Base-by-base conservation (phyloP, 2,329 filamentous ascomycete genomes). In the Drechslerella coelobrocha region DNA sequence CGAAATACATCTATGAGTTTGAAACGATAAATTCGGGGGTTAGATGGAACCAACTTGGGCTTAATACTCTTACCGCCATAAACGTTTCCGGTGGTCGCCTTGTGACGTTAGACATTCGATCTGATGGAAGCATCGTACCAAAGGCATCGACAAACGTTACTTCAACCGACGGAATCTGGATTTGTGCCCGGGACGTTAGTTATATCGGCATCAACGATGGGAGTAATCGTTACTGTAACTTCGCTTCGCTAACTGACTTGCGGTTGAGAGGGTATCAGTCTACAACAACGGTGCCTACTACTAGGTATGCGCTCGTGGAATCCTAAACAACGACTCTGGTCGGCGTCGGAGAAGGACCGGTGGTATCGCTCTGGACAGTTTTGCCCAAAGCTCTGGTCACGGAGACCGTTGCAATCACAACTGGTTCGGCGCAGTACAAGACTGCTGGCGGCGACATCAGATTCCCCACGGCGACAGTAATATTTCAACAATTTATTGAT, bases 381-480 rank as follows among this genome's bases (percentile, higher is more conserved):
- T 21, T 54, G n/a, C 21, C 51, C 1, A 9, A 21, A 41, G 51
- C 2, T 23, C 19, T 54, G 23, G 27, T 2, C 2, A 54, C 51
- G 2, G 51, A 23, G 9, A 54, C 51, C 1, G 9, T 39, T 9
- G 1, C 27, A 19, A 54, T 54, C 19, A 54, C 51, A n/a, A 9
- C 3, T 12, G 51, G 51, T 23, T 9, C 21, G 2, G 31, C 51
- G 2, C n/a, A 17, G 9, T 12, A n/a, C 23, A 39, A 31, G 9
- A 54, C 51, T 1, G 51, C 26, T 21, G 24, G 21, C 34, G 39
- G 29, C 3, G 51, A 10, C 19, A 24, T 41, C 2, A 39, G n/a
- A 24, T 27, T 39, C 17, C 17, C 51, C 10, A 54, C 51, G 2
- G 51, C 51, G 9, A 54, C 51, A 6, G 51, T 54, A 7, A 54